Evolutionary conservation across 2,329 filamentous ascomycete genomes (phyloP).

Genomic region (Metarhizium humberi): DNA sequence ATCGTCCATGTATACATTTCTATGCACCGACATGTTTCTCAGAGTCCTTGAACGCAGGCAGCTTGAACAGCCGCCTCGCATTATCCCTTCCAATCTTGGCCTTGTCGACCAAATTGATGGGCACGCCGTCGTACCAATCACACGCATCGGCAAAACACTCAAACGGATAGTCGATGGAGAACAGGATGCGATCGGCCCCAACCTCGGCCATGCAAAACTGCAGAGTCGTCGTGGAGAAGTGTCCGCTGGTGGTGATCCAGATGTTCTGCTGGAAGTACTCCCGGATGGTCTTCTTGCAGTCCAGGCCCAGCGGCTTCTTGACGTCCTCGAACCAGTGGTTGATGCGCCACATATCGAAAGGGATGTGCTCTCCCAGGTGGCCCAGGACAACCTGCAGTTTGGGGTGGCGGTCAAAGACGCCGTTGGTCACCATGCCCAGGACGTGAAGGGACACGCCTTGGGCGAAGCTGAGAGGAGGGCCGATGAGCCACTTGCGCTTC

Average conservation of each 20-base stretch:
- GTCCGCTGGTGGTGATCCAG: slow-evolving; percentile 47
- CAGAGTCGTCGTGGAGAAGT: slow-evolving; percentile 44
- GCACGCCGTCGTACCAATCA: slow-evolving; percentile 29
- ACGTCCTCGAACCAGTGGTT: slow-evolving; percentile 47
- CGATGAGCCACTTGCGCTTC: slow-evolving; percentile 49
- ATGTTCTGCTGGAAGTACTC: slow-evolving; percentile 47
- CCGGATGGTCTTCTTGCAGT: slow-evolving; percentile 37
- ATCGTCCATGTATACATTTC: background rate
- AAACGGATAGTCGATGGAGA: slow-evolving; percentile 44
- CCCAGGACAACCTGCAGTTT: slow-evolving; percentile 36
- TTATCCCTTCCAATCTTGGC: slow-evolving; percentile 34
- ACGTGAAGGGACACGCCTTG: slow-evolving; percentile 50
- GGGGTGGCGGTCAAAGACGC: slow-evolving; percentile 39
- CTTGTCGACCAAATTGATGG: slow-evolving; percentile 23
- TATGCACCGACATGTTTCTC: slow-evolving; percentile 4
- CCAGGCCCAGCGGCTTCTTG: slow-evolving; percentile 38
- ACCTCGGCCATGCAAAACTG: slow-evolving; percentile 39
- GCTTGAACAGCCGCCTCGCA: slow-evolving; percentile 31
- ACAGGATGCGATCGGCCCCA: slow-evolving; percentile 40
- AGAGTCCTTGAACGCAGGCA: slow-evolving; percentile 24
- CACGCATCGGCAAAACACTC: slow-evolving; percentile 34
- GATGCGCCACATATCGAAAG: slow-evolving; percentile 40
- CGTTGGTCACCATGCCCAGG: slow-evolving; percentile 40
- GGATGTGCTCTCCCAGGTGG: slow-evolving; percentile 39
- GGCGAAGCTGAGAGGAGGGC: slow-evolving; percentile 49